Percentiles rank a stretch among this genome's conserved stretches.
Evolutionary conservation across 768 basidiomycete genomes (phyloP).

Genomic region (Clitopilus hobsonii): DNA sequence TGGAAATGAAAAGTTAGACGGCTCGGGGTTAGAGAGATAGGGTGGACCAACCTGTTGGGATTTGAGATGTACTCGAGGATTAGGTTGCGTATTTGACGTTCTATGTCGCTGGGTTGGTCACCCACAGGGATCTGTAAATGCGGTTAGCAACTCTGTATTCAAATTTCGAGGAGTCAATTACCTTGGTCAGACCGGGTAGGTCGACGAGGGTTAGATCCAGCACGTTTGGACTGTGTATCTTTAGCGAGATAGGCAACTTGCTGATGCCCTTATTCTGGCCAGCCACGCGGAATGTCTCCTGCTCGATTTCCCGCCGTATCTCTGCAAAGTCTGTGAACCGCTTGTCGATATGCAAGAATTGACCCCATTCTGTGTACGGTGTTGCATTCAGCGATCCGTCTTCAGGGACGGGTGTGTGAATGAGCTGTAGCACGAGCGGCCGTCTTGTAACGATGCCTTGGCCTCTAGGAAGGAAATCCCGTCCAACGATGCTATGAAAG

Average conservation of each 20-base stretch:
- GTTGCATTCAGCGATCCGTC: conserved; percentile 39
- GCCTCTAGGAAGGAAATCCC: conserved; percentile 84
- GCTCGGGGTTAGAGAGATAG: neutral
- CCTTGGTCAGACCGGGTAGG: conserved; percentile 95
- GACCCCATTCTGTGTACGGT: conserved; percentile 83
- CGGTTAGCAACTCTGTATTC: no score
- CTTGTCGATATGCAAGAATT: conserved; percentile 95
- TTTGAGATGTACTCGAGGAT: conserved; percentile 97
- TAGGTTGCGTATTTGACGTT: conserved; percentile 90
- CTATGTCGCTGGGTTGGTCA: conserved; percentile 97
- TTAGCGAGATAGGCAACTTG: conserved; percentile 90
- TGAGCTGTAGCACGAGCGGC: conserved; percentile 92
- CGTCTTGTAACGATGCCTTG: conserved; percentile 95
- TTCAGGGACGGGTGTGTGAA: conserved; percentile 75
- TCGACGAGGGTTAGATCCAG: conserved; percentile 95
- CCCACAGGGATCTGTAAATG: conserved; percentile 98
- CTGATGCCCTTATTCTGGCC: conserved; percentile 99
- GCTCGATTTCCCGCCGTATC: conserved; percentile 94
- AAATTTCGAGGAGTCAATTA: no score
- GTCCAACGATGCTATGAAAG: conserved; percentile 78
- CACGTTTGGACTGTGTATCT: conserved; percentile 95
- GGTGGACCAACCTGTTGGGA: conserved; percentile 74
- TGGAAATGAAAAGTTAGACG: conserved; percentile 20
- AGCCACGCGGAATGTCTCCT: conserved; percentile 94
- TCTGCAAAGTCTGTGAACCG: conserved; percentile 95